Evolutionary conservation across 1,284 basidiomycete species (phyloP), one percentile per base, ranked within the genome.

Genomic region (Ustilago xerochloae): DNA sequence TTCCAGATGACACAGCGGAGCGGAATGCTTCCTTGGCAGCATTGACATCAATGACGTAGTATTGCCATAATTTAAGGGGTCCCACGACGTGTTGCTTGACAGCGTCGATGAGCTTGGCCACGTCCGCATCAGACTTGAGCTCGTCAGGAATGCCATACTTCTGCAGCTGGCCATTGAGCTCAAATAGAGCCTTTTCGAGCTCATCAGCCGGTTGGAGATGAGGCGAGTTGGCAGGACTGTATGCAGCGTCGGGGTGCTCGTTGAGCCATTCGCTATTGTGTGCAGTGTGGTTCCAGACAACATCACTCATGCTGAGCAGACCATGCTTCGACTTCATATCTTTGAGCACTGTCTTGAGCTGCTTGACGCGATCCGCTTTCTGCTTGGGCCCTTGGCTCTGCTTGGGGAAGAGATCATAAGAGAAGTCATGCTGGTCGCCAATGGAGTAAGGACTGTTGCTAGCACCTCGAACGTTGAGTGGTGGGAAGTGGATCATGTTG

Each of bases 401-500:
- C 43, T 68, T 69, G 41, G 77, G 68, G 56, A 75, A 81, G 28
- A 81, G 63, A 35, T 81, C 80, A 47, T 61, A 39, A 12, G 72
- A 59, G 26, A 80, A 81, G 63, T 81, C 80, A 28, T 59, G 65
- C 46, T 80, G 80, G 45, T 81, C 70, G 35, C 72, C 77, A 47
- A 81, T 78, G 16, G 79, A 79, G 67, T 81, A 81, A 15, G 80
- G 80, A 29, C 72, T 75, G 69, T 81, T 79, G 52, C 68, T 74
- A 6, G 54, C 58, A 20, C 80, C 80, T 3, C 80, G 63, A 4
- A 81, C 79, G 35, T 81, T 76, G 36, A 81, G 68, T 7, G 80
- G 80, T 16, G 75, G 71, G 56, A 79, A 81, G 60, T 81, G 80
- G 24, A 80, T 60, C 79, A 81, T 79, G 69, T 81, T 81, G 72